These are phyloP conservation scores for Gossypium ekmanianum DNA, from an alignment of 345 rosid genomes.

Conservation along the genomic window DNA sequence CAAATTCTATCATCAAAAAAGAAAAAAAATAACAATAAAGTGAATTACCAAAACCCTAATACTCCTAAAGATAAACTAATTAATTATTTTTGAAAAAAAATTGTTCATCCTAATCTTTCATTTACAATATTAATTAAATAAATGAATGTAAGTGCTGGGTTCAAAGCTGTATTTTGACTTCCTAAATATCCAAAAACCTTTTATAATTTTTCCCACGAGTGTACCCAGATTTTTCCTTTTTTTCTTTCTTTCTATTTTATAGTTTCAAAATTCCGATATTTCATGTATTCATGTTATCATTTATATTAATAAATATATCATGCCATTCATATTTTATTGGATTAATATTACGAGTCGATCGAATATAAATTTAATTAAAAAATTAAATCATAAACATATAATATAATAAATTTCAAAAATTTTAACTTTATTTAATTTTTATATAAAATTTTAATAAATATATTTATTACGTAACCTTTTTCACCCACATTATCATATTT, in stretches of 20 bases:
- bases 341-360: no score
- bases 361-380: no score
- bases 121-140: background rate
- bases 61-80: background rate
- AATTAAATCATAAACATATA: no score
- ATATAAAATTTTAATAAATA: no score
- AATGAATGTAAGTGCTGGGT: background rate
- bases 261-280: background rate
- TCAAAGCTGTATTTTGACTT: constrained; percentile 13
- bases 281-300: background rate
- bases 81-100: background rate
- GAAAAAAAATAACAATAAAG: background rate
- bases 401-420: no score
- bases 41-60: background rate
- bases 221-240: background rate
- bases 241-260: background rate
- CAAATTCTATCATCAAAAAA: background rate
- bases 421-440: no score
- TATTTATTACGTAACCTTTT: no score
- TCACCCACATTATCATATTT: background rate
- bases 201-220: constrained; percentile 2
- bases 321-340: no score
- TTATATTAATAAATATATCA: background rate
- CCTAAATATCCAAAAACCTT: background rate
- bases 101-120: constrained; percentile 9